Evolutionary conservation across 441 rosid genomes (phyloP), one percentile per base, ranked within the genome.

Genomic region (Pelargonium myrrhifolium): DNA sequence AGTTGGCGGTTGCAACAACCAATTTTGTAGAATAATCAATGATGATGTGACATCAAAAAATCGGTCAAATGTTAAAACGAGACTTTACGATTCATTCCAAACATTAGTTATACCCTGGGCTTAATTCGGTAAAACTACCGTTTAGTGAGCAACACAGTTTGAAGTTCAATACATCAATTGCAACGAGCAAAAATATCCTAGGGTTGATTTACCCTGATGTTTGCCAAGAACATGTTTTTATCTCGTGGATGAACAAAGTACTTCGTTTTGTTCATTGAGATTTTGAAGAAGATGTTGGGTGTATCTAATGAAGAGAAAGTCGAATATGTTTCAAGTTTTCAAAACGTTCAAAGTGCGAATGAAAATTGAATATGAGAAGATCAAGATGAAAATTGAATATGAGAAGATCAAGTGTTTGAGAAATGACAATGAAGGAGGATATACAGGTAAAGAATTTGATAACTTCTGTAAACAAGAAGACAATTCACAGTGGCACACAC

Each of bases 241-340:
- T 66, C 21, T 17, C 10, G 8, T 10, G 18, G 21, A 65, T 31
- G 39, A 31, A 6, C 39, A 31, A 31, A 6, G 6, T 31, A 31
- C 39, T 31, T 0, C 0, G n/a, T 24, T 14, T 8, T 0, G 7
- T 66, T 47, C 3, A 68, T 21, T 39, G 65, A 68, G 55, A 20
- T 22, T 59, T 28, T 68, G 55, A 6, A 68, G 17, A 37, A 68
- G 45, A 20, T 58, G 12, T 15, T 60, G 64, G 65, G 71, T 68
- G 39, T 59, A 61, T 12, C 56, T 22, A 0, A 43, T 69, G 14
- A 69, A 69, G 43, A 22, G 0, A 24, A 69, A 62, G 39, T 10
- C 42, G 15, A 2, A 69, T 60, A 43, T 61, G 12, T 69, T 61
- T 9, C 47, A 8, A 12, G 31, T 43, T 1, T 66, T 66, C 26